Percentiles rank a stretch among this genome's conserved stretches.
These are phyloP conservation scores for Pyricularia sp. DNA, from an alignment of 2,329 filamentous ascomycete species.

Conservation along the genomic window DNA sequence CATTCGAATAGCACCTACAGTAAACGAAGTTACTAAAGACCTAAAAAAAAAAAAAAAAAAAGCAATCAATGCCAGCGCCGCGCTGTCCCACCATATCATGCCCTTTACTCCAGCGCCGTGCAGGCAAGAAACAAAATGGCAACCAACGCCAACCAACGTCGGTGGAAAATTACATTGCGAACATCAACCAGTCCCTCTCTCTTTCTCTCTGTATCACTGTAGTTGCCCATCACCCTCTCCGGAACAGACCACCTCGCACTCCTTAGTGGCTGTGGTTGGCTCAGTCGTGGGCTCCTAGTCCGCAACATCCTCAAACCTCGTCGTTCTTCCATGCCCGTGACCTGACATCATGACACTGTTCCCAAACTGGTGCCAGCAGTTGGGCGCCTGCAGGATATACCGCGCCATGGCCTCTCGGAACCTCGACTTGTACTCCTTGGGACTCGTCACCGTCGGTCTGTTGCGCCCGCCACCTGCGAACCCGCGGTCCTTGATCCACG, in stretches of 20 bases:
- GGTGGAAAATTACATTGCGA: neutral
- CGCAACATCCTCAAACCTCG: slow-evolving; percentile 8
- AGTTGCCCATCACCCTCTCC: neutral
- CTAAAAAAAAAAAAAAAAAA: neutral
- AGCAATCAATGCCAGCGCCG: neutral
- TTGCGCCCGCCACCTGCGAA: slow-evolving; percentile 66
- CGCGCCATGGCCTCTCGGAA: slow-evolving; percentile 91
- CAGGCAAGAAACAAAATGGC: neutral
- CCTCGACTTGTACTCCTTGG: slow-evolving; percentile 91
- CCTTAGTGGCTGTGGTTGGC: neutral
- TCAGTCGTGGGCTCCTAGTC: neutral
- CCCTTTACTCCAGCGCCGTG: neutral
- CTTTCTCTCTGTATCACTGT: neutral
- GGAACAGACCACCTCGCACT: neutral
- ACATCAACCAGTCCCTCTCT: neutral
- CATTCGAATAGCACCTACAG: neutral
- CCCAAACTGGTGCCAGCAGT: slow-evolving; percentile 61
- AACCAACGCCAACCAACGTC: neutral
- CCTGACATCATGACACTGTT: slow-evolving; percentile 5
- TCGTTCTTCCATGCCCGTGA: neutral
- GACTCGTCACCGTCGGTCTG: slow-evolving; percentile 88
- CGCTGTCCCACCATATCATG: neutral
- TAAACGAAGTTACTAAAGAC: neutral
- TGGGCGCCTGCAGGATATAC: slow-evolving; percentile 62
- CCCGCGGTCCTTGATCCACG: slow-evolving; percentile 96